phyloP scores from a whole-genome alignment of 768 basidiomycete species.

The Auricularia heimuer region DNA sequence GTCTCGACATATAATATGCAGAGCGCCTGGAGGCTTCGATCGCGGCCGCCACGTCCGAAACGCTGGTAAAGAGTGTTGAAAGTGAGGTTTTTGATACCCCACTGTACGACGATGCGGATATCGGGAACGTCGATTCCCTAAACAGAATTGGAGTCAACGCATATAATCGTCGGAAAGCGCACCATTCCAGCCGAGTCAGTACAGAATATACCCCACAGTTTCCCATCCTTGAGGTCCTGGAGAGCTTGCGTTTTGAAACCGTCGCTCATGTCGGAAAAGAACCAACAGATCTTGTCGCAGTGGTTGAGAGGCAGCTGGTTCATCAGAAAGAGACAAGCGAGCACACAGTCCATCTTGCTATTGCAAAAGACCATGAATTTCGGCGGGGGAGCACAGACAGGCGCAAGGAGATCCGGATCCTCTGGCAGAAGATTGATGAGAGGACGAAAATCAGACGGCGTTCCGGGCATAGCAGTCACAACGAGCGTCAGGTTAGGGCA shows the following conservation, averaged over 20 bases:
- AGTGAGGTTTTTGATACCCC: conserved; percentile 14
- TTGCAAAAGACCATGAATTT: conserved; percentile 23
- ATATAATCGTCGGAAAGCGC: conserved; percentile 5
- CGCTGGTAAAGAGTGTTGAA: conserved; percentile 25
- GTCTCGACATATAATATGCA: conserved; percentile 13
- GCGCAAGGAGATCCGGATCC: background rate
- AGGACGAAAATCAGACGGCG: conserved; percentile 11
- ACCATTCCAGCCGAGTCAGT: conserved; percentile 30
- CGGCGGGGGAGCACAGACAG: conserved; percentile 4
- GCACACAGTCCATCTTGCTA: conserved; percentile 14
- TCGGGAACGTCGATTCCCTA: conserved; percentile 29
- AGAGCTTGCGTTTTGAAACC: conserved; percentile 7
- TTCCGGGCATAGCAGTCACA: conserved; percentile 15
- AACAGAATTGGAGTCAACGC: background rate
- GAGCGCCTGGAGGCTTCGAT: conserved; percentile 7
- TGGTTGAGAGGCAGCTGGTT: background rate
- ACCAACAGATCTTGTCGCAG: conserved; percentile 15
- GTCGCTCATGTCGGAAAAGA: conserved; percentile 20
- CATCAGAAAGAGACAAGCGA: conserved; percentile 10
- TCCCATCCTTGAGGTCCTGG: conserved; percentile 9
- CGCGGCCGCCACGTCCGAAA: conserved; percentile 22
- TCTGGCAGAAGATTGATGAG: conserved; percentile 17
- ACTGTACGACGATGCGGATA: conserved; percentile 28
- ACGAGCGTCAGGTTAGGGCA: conserved; percentile 23
- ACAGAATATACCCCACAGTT: conserved; percentile 19